Percentiles rank a stretch among this genome's conserved stretches.
Conservation (phyloP, 306 rosid species). For the Malus orientalis region DNA sequence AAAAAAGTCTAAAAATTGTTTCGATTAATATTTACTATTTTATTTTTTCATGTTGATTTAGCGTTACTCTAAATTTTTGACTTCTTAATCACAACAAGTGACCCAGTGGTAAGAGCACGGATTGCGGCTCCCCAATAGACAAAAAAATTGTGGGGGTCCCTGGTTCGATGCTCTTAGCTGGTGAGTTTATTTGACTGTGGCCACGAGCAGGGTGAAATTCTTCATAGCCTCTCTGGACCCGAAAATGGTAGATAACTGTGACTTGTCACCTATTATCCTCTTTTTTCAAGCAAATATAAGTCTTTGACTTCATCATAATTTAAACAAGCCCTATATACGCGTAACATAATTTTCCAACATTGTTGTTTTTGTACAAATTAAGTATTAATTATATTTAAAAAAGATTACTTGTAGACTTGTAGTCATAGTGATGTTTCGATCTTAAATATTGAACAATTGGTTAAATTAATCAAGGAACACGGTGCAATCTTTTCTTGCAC, state of each 20-base stretch:
- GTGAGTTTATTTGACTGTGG: too few relatives aligned
- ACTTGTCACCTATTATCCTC: too few relatives aligned
- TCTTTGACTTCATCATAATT: not conserved
- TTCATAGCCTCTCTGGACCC: too few relatives aligned
- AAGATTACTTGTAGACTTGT: not conserved
- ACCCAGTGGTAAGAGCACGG: accelerated
- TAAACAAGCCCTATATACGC: not conserved
- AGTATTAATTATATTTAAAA: not conserved
- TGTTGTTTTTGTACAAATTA: not conserved
- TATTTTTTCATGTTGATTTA: not conserved
- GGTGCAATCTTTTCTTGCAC: not conserved
- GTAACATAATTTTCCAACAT: not conserved
- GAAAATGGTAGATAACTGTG: accelerated
- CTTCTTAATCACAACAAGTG: not conserved
- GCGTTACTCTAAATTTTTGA: not conserved
- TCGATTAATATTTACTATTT: too few relatives aligned
- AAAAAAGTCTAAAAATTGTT: not conserved
- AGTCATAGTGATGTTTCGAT: not conserved
- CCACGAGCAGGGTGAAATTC: too few relatives aligned
- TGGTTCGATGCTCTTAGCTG: accelerated
- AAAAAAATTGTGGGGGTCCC: too few relatives aligned
- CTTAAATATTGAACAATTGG: not conserved
- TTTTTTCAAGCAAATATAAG: not conserved
- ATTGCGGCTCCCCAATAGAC: too few relatives aligned
- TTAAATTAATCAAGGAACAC: not conserved